Evolutionary conservation across 768 basidiomycete species (phyloP).

Genomic region (Cystofilobasidium ferigula): DNA sequence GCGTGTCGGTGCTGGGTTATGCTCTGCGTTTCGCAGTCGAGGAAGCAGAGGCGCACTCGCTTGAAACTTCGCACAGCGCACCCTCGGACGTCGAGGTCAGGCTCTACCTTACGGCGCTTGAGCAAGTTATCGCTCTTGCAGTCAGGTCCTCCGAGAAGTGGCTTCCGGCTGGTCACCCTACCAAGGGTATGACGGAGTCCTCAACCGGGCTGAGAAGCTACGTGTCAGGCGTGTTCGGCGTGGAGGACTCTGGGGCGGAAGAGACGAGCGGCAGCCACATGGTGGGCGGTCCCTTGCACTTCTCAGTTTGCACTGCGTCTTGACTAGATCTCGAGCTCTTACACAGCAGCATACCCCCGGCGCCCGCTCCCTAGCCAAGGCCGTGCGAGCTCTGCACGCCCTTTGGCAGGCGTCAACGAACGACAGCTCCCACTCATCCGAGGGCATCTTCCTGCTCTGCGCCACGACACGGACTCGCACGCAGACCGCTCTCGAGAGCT

Average conservation of each 20-base stretch:
- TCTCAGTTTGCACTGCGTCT: too few species aligned
- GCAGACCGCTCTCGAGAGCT: constrained; percentile 66
- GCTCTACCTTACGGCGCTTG: constrained; percentile 72
- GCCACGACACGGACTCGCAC: constrained; percentile 57
- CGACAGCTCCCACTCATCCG: neutral
- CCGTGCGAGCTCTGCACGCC: constrained; percentile 62
- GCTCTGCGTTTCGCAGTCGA: constrained; percentile 45
- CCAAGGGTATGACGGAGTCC: neutral
- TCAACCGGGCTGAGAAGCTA: constrained; percentile 59
- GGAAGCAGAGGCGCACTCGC: constrained; percentile 26
- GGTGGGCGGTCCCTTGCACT: too few species aligned
- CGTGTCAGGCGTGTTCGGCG: constrained; percentile 80
- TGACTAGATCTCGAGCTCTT: too few species aligned
- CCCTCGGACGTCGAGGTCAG: constrained; percentile 43
- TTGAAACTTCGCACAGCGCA: neutral
- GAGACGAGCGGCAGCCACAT: constrained; percentile 9
- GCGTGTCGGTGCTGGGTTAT: constrained; percentile 32
- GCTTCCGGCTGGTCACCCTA: neutral
- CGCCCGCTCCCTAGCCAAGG: constrained; percentile 65
- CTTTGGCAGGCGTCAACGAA: constrained; percentile 48
- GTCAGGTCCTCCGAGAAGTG: constrained; percentile 39
- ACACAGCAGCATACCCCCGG: constrained; percentile 59
- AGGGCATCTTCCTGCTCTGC: constrained; percentile 53
- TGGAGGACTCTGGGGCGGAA: constrained; percentile 44
- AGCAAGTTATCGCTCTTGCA: constrained; percentile 66